Conservation (phyloP, 352 stramenopile genomes). For the Phytophthora melonis region DNA sequence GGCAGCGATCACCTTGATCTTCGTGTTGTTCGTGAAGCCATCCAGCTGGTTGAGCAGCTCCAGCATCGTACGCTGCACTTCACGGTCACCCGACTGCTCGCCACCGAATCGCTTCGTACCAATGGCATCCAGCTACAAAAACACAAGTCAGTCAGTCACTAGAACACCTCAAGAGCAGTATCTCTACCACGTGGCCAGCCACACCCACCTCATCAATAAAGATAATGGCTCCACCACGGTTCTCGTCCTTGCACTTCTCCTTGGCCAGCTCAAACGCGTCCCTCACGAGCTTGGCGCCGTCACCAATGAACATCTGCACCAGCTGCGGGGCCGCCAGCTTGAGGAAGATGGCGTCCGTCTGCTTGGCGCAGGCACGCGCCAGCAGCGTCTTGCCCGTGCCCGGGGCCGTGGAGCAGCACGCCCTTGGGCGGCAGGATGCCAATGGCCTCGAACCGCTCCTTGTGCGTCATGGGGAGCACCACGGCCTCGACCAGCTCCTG, state of each 20-base stretch:
- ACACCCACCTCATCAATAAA: conserved; percentile 97
- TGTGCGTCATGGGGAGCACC: conserved; percentile 98
- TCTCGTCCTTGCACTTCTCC: conserved; percentile 93
- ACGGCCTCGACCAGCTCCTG: conserved; percentile 99
- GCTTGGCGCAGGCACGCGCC: conserved; percentile 98
- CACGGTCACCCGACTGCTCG: conserved; percentile 95
- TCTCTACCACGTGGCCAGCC: not conserved
- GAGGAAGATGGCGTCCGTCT: conserved; percentile 99
- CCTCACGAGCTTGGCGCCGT: conserved; percentile 97
- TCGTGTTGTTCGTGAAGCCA: conserved; percentile 98
- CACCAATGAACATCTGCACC: conserved; percentile 99
- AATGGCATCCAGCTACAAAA: conserved; percentile 95
- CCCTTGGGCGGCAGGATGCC: conserved; percentile 97
- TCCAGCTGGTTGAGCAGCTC: conserved; percentile 99
- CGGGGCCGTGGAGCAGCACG: conserved; percentile 96
- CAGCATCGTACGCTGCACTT: conserved; percentile 99
- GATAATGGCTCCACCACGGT: conserved; percentile 95
- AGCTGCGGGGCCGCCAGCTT: conserved; percentile 98
- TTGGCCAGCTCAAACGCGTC: conserved; percentile 98
- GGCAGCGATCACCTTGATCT: conserved; percentile 99
- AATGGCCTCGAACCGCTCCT: conserved; percentile 98
- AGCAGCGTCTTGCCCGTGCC: conserved; percentile 99
- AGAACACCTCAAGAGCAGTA: not conserved
- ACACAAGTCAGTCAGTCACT: not conserved
- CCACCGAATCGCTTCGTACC: conserved; percentile 99